phyloP scores from a whole-genome alignment of 1,284 basidiomycete species.

The Austroboletus novae-zelandiae region DNA sequence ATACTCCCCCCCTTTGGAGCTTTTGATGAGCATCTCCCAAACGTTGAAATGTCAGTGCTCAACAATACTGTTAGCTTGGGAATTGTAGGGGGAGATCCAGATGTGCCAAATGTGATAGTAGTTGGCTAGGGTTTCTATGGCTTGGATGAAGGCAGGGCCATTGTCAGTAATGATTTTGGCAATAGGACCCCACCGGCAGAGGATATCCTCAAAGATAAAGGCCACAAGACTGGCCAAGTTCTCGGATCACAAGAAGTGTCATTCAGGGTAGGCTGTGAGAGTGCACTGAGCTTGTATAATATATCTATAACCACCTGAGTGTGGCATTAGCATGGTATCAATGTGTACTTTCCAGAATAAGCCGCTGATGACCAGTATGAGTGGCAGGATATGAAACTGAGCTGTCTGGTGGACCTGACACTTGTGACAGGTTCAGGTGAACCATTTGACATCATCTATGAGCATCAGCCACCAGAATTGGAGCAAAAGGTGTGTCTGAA shows the following conservation, averaged over 20 bases:
- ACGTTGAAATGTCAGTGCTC: conserved; percentile 19
- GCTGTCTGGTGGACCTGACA: background rate
- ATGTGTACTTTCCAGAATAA: background rate
- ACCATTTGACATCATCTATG: background rate
- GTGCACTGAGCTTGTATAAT: background rate
- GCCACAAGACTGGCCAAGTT: background rate
- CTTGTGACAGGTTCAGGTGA: background rate
- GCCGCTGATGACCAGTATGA: background rate
- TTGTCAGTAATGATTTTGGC: conserved; percentile 13
- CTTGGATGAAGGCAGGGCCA: conserved; percentile 29
- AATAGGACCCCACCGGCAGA: conserved; percentile 3
- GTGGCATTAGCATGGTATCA: background rate
- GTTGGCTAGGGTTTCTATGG: conserved; percentile 26
- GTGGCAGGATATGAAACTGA: background rate
- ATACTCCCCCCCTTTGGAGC: background rate
- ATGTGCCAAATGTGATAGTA: conserved; percentile 40
- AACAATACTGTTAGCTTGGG: conserved; percentile 38
- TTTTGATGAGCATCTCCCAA: background rate
- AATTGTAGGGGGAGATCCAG: conserved; percentile 45
- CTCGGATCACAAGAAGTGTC: conserved; percentile 12
- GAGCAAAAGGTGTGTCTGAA: background rate
- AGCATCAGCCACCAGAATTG: background rate
- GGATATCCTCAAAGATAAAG: conserved; percentile 7
- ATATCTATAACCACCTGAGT: background rate
- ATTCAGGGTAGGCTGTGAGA: conserved; percentile 15